Conservation (phyloP, 495 filamentous ascomycete species). For the Xylaria venustula region DNA sequence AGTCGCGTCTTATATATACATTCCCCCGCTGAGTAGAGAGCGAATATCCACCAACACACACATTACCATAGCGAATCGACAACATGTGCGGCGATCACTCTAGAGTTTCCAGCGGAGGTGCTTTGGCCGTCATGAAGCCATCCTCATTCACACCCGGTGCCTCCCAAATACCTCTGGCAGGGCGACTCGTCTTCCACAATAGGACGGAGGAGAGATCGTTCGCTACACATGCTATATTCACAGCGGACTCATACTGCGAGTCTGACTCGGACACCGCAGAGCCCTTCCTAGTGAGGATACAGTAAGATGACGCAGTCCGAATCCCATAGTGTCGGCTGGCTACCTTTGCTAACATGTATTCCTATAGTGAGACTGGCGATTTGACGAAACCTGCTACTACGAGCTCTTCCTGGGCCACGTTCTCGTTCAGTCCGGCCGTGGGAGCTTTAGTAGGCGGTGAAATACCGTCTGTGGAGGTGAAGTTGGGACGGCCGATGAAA, state of each 20-base stretch:
- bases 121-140: constrained; percentile 29
- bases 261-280: not conserved
- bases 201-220: constrained; percentile 15
- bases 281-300: constrained; percentile 26
- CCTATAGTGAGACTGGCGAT: constrained; percentile 38
- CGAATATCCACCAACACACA: too few species aligned
- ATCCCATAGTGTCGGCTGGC: too few species aligned
- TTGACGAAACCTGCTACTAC: constrained; percentile 27
- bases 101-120: constrained; percentile 24
- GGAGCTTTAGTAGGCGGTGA: not conserved
- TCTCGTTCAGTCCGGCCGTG: constrained; percentile 18
- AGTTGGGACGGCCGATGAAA: constrained; percentile 33
- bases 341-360: not conserved
- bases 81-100: constrained; percentile 23
- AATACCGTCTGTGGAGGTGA: constrained; percentile 24
- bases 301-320: constrained; percentile 19
- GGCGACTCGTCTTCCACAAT: constrained; percentile 29
- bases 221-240: constrained; percentile 26
- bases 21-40: not conserved
- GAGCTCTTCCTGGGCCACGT: constrained; percentile 35
- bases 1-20: too few species aligned
- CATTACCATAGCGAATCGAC: not conserved
- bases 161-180: constrained; percentile 8
- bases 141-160: constrained; percentile 6
- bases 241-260: constrained; percentile 12